Conservation (phyloP, 2,329 filamentous ascomycete species). For the Neopestalotiopsis sp. region DNA sequence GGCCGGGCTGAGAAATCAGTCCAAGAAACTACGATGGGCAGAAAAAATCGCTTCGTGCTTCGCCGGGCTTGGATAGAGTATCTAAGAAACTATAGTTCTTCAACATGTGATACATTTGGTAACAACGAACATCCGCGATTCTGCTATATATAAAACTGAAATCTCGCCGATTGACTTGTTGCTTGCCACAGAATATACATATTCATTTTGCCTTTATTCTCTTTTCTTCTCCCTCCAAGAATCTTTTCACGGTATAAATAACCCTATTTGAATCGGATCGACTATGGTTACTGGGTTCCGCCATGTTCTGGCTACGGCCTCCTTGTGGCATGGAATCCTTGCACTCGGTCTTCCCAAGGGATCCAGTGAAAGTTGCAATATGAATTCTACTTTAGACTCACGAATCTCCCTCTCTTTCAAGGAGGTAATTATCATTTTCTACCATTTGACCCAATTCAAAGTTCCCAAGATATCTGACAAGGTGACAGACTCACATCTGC, state of each 20-base stretch:
- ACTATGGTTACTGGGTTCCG: not conserved
- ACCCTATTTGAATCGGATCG: too few relatives aligned
- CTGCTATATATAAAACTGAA: not conserved
- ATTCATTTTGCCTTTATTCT: not conserved
- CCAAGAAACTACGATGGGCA: not conserved
- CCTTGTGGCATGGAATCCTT: not conserved
- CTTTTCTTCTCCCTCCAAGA: not conserved
- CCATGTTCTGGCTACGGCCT: not conserved
- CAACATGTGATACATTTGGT: too few relatives aligned
- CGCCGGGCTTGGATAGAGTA: not conserved
- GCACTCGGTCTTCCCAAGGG: not conserved
- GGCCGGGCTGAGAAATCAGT: not conserved
- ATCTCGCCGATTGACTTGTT: not conserved
- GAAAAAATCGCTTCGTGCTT: not conserved
- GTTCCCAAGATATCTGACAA: not conserved
- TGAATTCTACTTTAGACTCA: not conserved
- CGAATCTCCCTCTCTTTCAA: constrained; percentile 3
- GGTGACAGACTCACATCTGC: constrained; percentile 38
- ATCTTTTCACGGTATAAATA: too few relatives aligned
- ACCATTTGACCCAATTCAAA: not conserved
- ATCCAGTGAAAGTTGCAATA: not conserved
- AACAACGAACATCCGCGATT: not conserved
- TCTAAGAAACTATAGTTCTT: too few relatives aligned
- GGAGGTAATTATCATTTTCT: not conserved
- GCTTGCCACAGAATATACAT: not conserved